A percentile compares a stretch with the other conserved stretches of the same genome.
phyloP scores from a whole-genome alignment of 768 basidiomycete species.

The Tricholoma flavovirens region DNA sequence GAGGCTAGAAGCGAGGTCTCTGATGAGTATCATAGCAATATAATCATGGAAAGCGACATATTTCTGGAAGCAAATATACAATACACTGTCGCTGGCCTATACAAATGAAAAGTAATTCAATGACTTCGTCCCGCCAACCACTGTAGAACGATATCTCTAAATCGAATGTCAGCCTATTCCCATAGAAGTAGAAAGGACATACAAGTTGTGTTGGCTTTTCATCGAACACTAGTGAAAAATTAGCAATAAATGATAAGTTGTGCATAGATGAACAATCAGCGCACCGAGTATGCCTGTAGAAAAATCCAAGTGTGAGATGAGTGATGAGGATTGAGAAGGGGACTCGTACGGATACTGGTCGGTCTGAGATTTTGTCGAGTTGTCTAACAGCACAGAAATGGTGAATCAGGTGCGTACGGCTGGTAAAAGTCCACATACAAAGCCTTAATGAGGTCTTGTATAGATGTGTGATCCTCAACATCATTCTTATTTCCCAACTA shows the following conservation, averaged over 20 bases:
- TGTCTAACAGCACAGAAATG: constrained; percentile 40
- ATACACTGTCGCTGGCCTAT: neutral
- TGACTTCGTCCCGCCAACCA: constrained; percentile 81
- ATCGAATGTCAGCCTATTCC: constrained; percentile 5
- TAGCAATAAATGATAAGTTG: constrained; percentile 7
- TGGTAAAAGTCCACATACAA: constrained; percentile 42
- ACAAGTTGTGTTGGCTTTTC: constrained; percentile 94
- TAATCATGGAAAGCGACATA: neutral
- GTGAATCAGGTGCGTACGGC: neutral
- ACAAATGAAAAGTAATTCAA: constrained; percentile 23
- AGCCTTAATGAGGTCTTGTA: constrained; percentile 77
- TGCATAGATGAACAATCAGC: constrained; percentile 14
- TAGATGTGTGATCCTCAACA: constrained; percentile 63
- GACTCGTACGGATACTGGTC: constrained; percentile 77
- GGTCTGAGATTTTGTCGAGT: constrained; percentile 72
- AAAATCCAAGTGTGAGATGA: constrained; percentile 2
- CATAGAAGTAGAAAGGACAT: constrained; percentile 20
- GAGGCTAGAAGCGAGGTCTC: no score
- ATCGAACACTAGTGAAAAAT: constrained; percentile 71
- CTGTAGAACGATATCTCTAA: constrained; percentile 79
- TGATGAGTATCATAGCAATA: neutral
- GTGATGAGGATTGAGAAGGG: neutral
- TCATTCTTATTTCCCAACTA: constrained; percentile 95
- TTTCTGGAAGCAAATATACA: neutral
- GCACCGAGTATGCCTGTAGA: constrained; percentile 72